Evolutionary conservation across 768 basidiomycete species (phyloP).

Genomic region (Amanita pseudoporphyria): DNA sequence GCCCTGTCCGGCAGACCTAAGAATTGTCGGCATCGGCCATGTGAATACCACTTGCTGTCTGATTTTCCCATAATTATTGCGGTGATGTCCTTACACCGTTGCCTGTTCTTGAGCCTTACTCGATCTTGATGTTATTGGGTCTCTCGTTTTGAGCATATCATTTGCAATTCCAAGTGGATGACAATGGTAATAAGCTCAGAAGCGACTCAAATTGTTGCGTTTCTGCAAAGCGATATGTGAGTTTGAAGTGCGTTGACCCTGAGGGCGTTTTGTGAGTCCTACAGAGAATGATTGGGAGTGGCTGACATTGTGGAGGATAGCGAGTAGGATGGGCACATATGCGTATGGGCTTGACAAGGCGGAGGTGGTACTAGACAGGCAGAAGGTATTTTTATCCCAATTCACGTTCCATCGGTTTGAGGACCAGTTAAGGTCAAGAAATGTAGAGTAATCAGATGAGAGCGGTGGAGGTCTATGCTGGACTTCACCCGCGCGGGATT

Average conservation of each 20-base stretch:
- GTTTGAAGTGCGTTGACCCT: constrained; percentile 81
- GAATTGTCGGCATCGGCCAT: too few relatives aligned
- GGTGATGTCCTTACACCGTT: too few relatives aligned
- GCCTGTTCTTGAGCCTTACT: too few relatives aligned
- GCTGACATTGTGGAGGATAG: constrained; percentile 51
- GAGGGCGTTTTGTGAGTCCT: constrained; percentile 80
- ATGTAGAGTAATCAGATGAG: constrained; percentile 72
- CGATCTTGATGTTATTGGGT: too few relatives aligned
- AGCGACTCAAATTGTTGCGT: too few relatives aligned
- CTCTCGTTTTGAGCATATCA: too few relatives aligned
- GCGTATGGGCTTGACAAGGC: constrained; percentile 49
- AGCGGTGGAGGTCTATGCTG: constrained; percentile 66
- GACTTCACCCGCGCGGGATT: constrained; percentile 42
- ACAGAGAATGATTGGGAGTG: constrained; percentile 53
- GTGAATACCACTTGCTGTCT: too few relatives aligned
- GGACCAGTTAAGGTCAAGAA: constrained; percentile 72
- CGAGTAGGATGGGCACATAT: constrained; percentile 48
- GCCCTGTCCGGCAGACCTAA: too few relatives aligned
- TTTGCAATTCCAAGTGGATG: too few relatives aligned
- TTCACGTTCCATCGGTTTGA: constrained; percentile 83
- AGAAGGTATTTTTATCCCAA: constrained; percentile 89
- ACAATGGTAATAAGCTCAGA: too few relatives aligned
- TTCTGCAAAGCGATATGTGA: constrained; percentile 50
- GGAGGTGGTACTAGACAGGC: constrained; percentile 75
- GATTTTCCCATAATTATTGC: too few relatives aligned